Evolutionary conservation across 1,284 basidiomycete genomes (phyloP).

Genomic region (Psilocybe mexicana): DNA sequence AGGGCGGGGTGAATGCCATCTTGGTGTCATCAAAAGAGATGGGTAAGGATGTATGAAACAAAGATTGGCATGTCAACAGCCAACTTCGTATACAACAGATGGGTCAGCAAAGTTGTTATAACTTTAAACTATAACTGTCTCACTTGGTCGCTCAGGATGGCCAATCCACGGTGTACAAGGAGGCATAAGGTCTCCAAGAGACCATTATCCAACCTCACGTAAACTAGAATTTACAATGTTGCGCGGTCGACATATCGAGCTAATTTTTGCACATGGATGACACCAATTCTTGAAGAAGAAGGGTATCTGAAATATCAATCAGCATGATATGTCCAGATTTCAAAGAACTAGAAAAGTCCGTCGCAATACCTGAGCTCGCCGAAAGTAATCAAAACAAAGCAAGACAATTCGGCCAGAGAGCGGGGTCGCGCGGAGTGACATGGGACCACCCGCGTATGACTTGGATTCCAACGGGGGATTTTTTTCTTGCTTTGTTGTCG

Average conservation of each 20-base stretch:
- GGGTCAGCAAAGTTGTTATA: neutral
- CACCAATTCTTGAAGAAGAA: neutral
- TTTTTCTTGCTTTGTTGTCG: neutral
- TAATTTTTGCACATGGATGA: neutral
- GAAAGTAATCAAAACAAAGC: neutral
- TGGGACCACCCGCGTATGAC: neutral
- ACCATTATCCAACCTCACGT: no score
- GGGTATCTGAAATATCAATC: neutral
- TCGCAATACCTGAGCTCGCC: neutral
- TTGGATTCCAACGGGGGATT: neutral
- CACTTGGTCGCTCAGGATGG: neutral
- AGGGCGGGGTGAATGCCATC: neutral
- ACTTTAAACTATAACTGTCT: neutral
- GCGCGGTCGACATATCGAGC: no score
- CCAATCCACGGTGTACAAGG: no score
- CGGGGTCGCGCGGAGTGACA: slow-evolving; percentile 1
- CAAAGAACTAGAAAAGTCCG: neutral
- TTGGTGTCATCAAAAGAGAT: slow-evolving; percentile 2
- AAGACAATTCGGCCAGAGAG: slow-evolving; percentile 8
- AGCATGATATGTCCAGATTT: neutral
- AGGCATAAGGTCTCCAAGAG: no score
- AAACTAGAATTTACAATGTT: no score
- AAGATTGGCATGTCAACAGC: slow-evolving; percentile 15
- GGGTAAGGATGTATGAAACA: neutral
- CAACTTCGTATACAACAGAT: neutral